Evolutionary conservation across 129 eudicot species (phyloP), one percentile per base, ranked within the genome.

Genomic region (Flaveria bidentis): DNA sequence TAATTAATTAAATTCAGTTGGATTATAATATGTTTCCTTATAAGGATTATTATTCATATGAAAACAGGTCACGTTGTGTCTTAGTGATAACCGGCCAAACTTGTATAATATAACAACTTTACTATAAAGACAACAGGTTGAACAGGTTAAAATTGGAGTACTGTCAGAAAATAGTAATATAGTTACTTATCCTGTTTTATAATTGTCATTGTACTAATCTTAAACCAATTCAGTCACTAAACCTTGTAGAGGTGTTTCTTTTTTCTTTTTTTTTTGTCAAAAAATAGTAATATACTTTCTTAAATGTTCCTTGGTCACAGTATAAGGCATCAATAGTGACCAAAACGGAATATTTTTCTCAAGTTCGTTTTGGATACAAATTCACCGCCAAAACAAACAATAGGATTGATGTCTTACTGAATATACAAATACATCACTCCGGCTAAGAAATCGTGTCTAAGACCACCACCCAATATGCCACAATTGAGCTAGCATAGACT

Each of bases 1-100:
- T 66, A 8, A 87, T 75, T 75, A n/a, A 42, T 78, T 76, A 53
- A 80, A 25, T 69, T 61, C 8, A 63, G 20, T 45, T 26, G 28
- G 12, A 2, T 17, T 25, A 14, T 44, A 44, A 42, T 33, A n/a
- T 11, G 14, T 69, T 42, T 44, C 22, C 56, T 71, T 20, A 45
- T 15, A 15, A 23, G 73, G 10, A 76, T 36, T 2, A 9, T 45
- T 20, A 18, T 36, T 71, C 23, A 3, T 65, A 61, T 75, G 62
- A 20, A 39, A 22, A 71, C 17, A 7, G 47, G 76, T 72, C 51
- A 0, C 3, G 65, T 39, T 36, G 50, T 17, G 1, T 33, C 17
- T 72, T 52, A 5, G 18, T 52, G 13, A 52, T 71, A 71, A 30
- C 30, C 2, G 1, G 49, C 28, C 45, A 51, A 71, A 71, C 42